Percentiles rank a stretch among this genome's conserved stretches.
These are phyloP conservation scores for Dalechampia spathulata DNA, from an alignment of 441 rosid genomes.

Conservation along the genomic window DNA sequence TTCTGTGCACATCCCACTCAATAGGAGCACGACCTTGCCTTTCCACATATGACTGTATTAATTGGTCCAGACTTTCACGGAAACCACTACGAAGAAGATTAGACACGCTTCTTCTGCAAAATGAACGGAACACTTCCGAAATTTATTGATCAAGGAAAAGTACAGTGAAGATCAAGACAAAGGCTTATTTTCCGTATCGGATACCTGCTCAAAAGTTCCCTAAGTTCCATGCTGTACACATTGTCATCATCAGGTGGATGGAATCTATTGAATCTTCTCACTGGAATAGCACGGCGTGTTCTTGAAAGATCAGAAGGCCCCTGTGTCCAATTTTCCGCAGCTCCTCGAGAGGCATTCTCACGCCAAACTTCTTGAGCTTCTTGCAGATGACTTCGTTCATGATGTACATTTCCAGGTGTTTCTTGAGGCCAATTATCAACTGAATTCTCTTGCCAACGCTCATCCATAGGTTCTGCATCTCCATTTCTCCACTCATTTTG, in stretches of 20 bases:
- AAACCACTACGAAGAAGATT: conserved; percentile 87
- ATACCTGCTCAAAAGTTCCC: conserved; percentile 87
- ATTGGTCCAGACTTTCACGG: conserved; percentile 87
- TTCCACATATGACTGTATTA: conserved; percentile 78
- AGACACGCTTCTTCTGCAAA: conserved; percentile 77
- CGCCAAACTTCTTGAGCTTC: conserved; percentile 47
- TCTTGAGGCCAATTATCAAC: conserved; percentile 49
- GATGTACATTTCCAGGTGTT: conserved; percentile 34
- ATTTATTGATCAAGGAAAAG: conserved; percentile 5
- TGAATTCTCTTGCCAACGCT: conserved; percentile 44
- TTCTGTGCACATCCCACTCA: conserved; percentile 79
- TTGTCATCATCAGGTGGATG: conserved; percentile 83
- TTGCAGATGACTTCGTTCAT: conserved; percentile 33
- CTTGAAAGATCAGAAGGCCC: conserved; percentile 48
- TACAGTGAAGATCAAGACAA: neutral
- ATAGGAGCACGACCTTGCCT: conserved; percentile 71
- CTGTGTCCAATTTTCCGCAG: conserved; percentile 48
- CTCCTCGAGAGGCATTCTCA: conserved; percentile 42
- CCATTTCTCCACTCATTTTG: conserved; percentile 47
- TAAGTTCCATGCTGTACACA: conserved; percentile 81
- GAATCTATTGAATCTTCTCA: conserved; percentile 59
- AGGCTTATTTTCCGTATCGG: conserved; percentile 1
- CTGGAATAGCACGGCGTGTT: conserved; percentile 40
- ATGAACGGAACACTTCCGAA: conserved; percentile 6
- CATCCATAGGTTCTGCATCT: conserved; percentile 46